Conservation (phyloP, 257 asterid genomes). For the Gentiana macrophylla region DNA sequence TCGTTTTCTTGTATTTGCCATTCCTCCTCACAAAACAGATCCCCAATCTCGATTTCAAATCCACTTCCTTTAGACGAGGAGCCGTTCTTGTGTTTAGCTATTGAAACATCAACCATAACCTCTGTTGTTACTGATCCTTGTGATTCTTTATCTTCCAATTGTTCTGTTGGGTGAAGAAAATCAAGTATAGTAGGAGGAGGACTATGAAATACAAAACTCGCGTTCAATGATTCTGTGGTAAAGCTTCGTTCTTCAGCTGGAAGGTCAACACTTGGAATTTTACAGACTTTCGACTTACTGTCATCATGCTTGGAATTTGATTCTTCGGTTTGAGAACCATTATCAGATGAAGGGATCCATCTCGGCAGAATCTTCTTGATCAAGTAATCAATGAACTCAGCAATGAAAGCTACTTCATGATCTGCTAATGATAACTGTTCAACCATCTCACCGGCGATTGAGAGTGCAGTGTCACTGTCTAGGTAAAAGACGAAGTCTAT, state of each 20-base stretch:
- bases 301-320: slow-evolving; percentile 7
- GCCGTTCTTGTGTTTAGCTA: slow-evolving; percentile 16
- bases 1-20: slow-evolving; percentile 22
- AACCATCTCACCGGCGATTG: slow-evolving; percentile 78
- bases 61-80: slow-evolving; percentile 12
- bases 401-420: slow-evolving; percentile 60
- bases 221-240: no score
- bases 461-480: slow-evolving; percentile 56
- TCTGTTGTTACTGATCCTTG: slow-evolving; percentile 31
- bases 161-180: slow-evolving; percentile 16
- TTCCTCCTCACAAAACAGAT: slow-evolving; percentile 18
- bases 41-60: slow-evolving; percentile 32
- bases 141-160: slow-evolving; percentile 22
- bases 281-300: slow-evolving; percentile 5
- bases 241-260: slow-evolving; percentile 7
- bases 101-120: slow-evolving; percentile 20
- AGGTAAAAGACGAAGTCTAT: slow-evolving; percentile 57
- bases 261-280: slow-evolving; percentile 3
- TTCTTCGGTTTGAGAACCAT: slow-evolving; percentile 16
- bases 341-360: slow-evolving; percentile 42
- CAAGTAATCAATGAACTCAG: slow-evolving; percentile 54
- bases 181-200: no score
- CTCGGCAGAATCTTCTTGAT: slow-evolving; percentile 36
- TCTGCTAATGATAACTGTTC: slow-evolving; percentile 60
- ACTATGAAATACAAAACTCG: slow-evolving; percentile 8